phyloP scores from a whole-genome alignment of 2,329 filamentous ascomycete species.

The Colletotrichum costaricense region DNA sequence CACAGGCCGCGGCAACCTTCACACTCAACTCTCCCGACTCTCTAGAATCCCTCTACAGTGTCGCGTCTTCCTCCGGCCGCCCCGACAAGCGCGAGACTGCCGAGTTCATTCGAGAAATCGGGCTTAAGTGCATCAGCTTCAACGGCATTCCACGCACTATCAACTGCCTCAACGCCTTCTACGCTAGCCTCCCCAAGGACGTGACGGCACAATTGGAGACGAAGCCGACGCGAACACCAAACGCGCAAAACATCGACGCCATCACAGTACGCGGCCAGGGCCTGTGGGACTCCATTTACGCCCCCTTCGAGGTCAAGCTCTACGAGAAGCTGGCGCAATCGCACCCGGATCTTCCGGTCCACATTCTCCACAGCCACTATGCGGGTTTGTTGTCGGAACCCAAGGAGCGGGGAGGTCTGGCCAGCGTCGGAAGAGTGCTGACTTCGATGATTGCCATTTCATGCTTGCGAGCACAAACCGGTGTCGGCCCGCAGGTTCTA shows the following conservation, averaged over 20 bases:
- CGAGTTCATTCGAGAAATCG: conserved; percentile 80
- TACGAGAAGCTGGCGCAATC: conserved; percentile 76
- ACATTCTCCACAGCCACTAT: conserved; percentile 82
- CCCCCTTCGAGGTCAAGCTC: conserved; percentile 79
- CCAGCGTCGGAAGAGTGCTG: conserved; percentile 73
- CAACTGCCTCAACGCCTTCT: conserved; percentile 82
- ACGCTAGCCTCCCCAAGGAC: conserved; percentile 67
- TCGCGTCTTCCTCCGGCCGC: conserved; percentile 50
- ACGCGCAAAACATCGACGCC: conserved; percentile 62
- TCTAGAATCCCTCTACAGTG: conserved; percentile 70
- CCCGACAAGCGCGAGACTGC: conserved; percentile 56
- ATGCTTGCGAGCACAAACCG: conserved; percentile 81
- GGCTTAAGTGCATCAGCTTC: conserved; percentile 82
- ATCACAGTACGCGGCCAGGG: conserved; percentile 68
- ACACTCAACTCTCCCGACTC: conserved; percentile 88
- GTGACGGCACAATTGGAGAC: conserved; percentile 66
- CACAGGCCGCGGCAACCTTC: conserved; percentile 81
- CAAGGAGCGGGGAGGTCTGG: conserved; percentile 54
- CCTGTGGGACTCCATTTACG: conserved; percentile 83
- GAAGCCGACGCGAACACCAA: conserved; percentile 65
- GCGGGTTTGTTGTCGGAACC: conserved; percentile 79
- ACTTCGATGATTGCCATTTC: conserved; percentile 81
- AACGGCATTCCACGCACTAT: conserved; percentile 87
- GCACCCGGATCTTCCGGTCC: conserved; percentile 84
- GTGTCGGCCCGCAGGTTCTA: conserved; percentile 84